These are phyloP conservation scores for Rhodotorula sp. DNA, from an alignment of 1,284 basidiomycete species.

Conservation along the genomic window DNA sequence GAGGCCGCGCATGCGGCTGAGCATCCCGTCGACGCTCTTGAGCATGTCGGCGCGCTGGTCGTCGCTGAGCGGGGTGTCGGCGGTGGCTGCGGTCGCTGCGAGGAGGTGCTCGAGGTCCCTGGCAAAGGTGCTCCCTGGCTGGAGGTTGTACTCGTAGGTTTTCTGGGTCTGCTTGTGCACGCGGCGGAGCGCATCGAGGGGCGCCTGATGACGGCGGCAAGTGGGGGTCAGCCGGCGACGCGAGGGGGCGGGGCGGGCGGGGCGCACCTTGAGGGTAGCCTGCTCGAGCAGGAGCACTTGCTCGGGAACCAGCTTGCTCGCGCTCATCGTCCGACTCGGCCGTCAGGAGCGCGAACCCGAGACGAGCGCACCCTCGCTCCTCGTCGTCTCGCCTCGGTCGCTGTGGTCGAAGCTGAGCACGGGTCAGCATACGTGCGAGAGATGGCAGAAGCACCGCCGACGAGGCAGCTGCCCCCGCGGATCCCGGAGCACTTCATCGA, in stretches of 20 bases:
- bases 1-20: conserved; percentile 69
- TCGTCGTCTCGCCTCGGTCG: neutral
- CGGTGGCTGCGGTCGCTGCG: conserved; percentile 60
- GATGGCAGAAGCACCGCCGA: neutral
- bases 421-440: neutral
- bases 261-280: conserved; percentile 71
- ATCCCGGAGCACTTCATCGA: conserved; percentile 51
- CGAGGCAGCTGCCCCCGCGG: conserved; percentile 39
- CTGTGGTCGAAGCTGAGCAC: neutral
- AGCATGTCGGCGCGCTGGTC: conserved; percentile 58
- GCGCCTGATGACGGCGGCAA: neutral
- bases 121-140: conserved; percentile 52
- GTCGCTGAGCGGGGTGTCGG: conserved; percentile 37
- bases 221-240: conserved; percentile 17
- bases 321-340: neutral
- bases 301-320: conserved; percentile 54
- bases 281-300: conserved; percentile 84
- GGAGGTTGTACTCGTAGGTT: conserved; percentile 75
- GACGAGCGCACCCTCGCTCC: neutral
- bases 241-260: neutral
- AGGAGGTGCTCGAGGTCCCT: conserved; percentile 54
- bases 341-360: too few species aligned
- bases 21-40: conserved; percentile 70
- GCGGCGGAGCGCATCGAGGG: conserved; percentile 78
- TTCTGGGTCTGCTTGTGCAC: conserved; percentile 76